phyloP scores from a whole-genome alignment of 129 eudicot genomes.

The Flaveria sonorensis region DNA sequence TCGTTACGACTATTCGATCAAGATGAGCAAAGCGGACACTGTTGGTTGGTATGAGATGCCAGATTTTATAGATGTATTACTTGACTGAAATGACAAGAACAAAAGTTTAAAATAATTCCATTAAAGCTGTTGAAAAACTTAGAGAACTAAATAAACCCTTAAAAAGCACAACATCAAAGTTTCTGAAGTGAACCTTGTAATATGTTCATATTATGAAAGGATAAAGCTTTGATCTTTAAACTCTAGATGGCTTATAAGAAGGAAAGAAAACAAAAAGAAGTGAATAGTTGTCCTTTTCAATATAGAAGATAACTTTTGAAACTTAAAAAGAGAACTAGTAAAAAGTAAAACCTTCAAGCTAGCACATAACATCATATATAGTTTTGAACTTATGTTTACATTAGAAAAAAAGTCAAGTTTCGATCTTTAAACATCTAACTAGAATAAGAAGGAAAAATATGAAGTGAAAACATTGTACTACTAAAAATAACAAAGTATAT shows the following conservation, averaged over 20 bases:
- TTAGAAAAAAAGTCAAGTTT: background rate
- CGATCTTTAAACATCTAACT: conserved; percentile 15
- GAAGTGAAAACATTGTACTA: background rate
- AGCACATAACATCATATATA: conserved; percentile 10
- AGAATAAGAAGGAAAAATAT: conserved; percentile 10
- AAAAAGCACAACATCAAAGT: background rate
- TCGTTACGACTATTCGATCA: conserved; percentile 1
- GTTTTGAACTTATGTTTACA: conserved; percentile 23
- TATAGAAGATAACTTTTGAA: background rate
- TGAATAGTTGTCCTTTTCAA: conserved; percentile 1
- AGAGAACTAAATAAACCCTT: background rate
- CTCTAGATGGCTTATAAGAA: background rate
- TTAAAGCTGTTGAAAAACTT: background rate
- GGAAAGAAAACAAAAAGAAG: background rate
- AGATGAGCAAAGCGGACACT: conserved; percentile 8
- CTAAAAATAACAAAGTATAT: background rate
- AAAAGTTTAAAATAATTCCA: no score
- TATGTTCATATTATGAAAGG: background rate
- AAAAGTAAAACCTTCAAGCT: conserved; percentile 24
- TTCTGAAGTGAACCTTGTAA: background rate
- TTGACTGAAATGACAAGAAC: no score
- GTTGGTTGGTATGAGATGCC: background rate
- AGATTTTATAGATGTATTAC: no score
- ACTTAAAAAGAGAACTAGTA: background rate
- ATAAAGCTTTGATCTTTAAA: background rate